Conservation (phyloP, 2,329 filamentous ascomycete species). For the Geoglossum cookeanum region DNA sequence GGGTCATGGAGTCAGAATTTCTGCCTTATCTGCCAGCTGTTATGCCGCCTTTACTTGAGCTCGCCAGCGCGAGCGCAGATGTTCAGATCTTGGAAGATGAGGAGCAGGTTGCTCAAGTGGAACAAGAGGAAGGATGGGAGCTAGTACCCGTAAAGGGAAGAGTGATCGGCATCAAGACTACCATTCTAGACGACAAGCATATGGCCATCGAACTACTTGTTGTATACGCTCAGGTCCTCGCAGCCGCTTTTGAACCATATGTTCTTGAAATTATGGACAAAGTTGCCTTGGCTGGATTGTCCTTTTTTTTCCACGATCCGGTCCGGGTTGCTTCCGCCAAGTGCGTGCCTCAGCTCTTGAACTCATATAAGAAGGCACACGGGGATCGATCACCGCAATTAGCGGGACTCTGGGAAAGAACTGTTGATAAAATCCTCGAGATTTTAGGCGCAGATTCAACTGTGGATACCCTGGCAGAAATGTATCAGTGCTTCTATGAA, state of each 20-base stretch:
- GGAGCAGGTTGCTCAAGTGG: slow-evolving; percentile 77
- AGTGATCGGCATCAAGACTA: slow-evolving; percentile 95
- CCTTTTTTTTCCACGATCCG: slow-evolving; percentile 98
- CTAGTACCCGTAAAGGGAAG: slow-evolving; percentile 92
- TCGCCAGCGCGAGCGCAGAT: slow-evolving; percentile 89
- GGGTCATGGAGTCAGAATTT: slow-evolving; percentile 78
- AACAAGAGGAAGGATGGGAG: slow-evolving; percentile 95
- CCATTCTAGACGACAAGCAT: slow-evolving; percentile 92
- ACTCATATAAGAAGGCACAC: slow-evolving; percentile 84
- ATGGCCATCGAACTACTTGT: slow-evolving; percentile 98
- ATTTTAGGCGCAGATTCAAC: slow-evolving; percentile 85
- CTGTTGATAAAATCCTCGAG: slow-evolving; percentile 79
- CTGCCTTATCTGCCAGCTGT: slow-evolving; percentile 81
- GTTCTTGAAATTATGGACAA: slow-evolving; percentile 90
- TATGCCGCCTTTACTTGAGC: slow-evolving; percentile 80
- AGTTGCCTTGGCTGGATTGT: slow-evolving; percentile 79
- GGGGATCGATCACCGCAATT: slow-evolving; percentile 65
- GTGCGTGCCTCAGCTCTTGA: slow-evolving; percentile 79
- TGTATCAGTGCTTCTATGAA: slow-evolving; percentile 99
- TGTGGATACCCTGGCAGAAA: slow-evolving; percentile 89
- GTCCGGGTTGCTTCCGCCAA: slow-evolving; percentile 90
- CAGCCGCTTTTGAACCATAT: slow-evolving; percentile 78
- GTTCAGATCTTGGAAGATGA: slow-evolving; percentile 93
- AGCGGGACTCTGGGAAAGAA: slow-evolving; percentile 63
- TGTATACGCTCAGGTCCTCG: slow-evolving; percentile 92